Evolutionary conservation across 73 alveolate species (phyloP).

Genomic region (Paramecium caudatum): DNA sequence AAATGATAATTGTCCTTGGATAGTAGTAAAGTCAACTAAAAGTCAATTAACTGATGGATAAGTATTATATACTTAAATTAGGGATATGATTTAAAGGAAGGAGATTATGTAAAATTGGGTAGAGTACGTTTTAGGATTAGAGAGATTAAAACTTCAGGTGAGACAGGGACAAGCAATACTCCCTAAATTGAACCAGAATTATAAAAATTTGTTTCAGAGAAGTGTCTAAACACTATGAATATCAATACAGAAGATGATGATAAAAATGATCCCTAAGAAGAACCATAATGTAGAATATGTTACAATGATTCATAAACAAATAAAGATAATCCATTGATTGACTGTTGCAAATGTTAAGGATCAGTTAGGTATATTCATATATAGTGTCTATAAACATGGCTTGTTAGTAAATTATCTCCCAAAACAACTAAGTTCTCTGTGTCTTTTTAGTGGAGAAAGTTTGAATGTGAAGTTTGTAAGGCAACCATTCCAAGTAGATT

Average conservation of each 20-base stretch:
- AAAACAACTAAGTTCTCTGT: conserved; percentile 82
- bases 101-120: conserved; percentile 86
- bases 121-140: conserved; percentile 83
- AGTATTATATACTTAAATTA: neutral
- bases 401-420: conserved; percentile 83
- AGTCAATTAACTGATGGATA: conserved; percentile 48
- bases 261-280: neutral
- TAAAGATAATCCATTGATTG: conserved; percentile 66
- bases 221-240: conserved; percentile 3
- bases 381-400: conserved; percentile 93
- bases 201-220: conserved; percentile 49
- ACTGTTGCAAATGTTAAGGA: conserved; percentile 74
- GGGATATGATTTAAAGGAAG: conserved; percentile 85
- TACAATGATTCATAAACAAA: conserved; percentile 51
- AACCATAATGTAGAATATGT: conserved; percentile 52
- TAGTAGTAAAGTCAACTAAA: conserved; percentile 72
- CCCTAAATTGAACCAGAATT: conserved; percentile 6
- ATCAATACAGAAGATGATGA: conserved; percentile 45
- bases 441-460: conserved; percentile 85
- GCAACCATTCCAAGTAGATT: conserved; percentile 83
- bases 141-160: conserved; percentile 74
- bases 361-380: conserved; percentile 80
- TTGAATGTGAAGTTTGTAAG: conserved; percentile 97
- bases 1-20: conserved; percentile 73
- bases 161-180: neutral